Percentiles rank a stretch among this genome's conserved stretches.
These are phyloP conservation scores for Hirsutella minnesotensis DNA, from an alignment of 2,329 filamentous ascomycete species.

Conservation along the genomic window DNA sequence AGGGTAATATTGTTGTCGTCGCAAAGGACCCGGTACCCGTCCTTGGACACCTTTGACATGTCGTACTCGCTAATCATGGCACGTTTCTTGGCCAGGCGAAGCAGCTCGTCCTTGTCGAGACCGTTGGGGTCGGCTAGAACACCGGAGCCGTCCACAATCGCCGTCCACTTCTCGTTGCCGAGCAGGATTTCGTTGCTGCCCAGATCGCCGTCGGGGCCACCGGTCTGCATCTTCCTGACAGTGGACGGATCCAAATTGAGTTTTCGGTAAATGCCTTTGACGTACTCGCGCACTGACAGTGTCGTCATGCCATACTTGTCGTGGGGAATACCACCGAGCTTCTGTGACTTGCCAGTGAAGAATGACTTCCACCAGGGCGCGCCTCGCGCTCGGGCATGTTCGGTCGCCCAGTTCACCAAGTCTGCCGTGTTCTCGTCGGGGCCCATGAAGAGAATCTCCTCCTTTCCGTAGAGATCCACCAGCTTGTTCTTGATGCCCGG, in stretches of 20 bases:
- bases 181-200: conserved; percentile 97
- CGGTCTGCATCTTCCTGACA: conserved; percentile 92
- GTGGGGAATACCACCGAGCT: conserved; percentile 91
- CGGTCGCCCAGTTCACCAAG: conserved; percentile 96
- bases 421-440: conserved; percentile 98
- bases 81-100: conserved; percentile 73
- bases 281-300: conserved; percentile 87
- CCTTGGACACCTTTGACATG: conserved; percentile 66
- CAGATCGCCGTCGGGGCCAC: conserved; percentile 90
- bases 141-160: conserved; percentile 92
- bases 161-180: conserved; percentile 88
- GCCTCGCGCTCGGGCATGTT: conserved; percentile 75
- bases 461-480: conserved; percentile 85
- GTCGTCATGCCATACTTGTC: conserved; percentile 97
- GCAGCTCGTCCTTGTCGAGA: conserved; percentile 70
- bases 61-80: conserved; percentile 88
- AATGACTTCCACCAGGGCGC: conserved; percentile 99
- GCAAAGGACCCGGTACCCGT: conserved; percentile 84
- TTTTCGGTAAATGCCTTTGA: conserved; percentile 95
- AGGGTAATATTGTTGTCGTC: conserved; percentile 86
- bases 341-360: conserved; percentile 97
- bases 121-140: conserved; percentile 90
- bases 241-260: conserved; percentile 74
- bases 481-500: conserved; percentile 99
- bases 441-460: conserved; percentile 97